Evolutionary conservation across 129 eudicot species (phyloP), one percentile per base, ranked within the genome.

Genomic region (Oenanthe sinensis): DNA sequence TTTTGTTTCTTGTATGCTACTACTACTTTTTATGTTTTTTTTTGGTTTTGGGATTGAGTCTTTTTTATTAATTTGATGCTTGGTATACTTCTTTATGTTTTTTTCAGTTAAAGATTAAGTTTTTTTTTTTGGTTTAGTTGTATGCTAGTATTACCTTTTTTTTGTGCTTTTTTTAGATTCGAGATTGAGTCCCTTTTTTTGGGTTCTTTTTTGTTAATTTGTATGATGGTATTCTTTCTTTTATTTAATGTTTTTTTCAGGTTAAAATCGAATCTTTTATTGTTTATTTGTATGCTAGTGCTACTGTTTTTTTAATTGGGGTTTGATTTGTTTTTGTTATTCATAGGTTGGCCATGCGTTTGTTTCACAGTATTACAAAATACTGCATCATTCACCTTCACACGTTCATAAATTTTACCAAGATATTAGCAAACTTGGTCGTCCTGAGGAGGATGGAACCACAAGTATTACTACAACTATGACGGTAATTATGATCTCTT

Each of bases 301-400:
- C 9, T 0, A 4, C 16, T 60, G 68, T 4, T 19, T 70, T 71
- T 12, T 52, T 19, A 68, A 26, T 77, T 67, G 24, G 72, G 42
- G 24, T 42, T 74, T 13, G 45, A 76, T 76, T 60, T 79, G 72
- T 75, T 54, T 26, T 76, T 55, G 42, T 40, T n/a, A 26, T 75
- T 17, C 39, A 63, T 79, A 95, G 97, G 94, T 95, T 52, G 97
- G 96, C 36, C 78, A 90, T 71, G 97, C 96, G 30, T 95, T 95
- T 77, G 97, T 91, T 76, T 81, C 81, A 74, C 97, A 95, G 86
- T 95, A 92, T 45, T 95, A 95, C 79, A 85, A 86, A 45, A 90
- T 95, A 83, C 89, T 91, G 80, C 89, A 92, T 81, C 90, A 87
- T 80, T 95, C 99, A 33, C 99, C 99, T 30, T 93, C 75, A 43